Conservation (phyloP, 257 asterid species). For the Linderniella brevidens region DNA sequence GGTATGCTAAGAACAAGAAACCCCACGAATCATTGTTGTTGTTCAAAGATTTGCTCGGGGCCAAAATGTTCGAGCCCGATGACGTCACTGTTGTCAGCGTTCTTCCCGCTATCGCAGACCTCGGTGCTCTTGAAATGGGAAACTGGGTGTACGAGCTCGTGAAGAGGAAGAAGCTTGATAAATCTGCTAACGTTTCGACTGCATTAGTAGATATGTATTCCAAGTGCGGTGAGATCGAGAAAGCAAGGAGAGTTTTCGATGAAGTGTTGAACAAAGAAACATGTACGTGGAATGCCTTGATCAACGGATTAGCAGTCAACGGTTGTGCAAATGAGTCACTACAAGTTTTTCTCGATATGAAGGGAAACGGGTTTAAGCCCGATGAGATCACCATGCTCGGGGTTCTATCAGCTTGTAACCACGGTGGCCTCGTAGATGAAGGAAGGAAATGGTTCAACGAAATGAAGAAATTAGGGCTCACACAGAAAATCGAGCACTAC, state of each 20-base stretch:
- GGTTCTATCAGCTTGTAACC: slow-evolving; percentile 82
- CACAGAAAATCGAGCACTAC: slow-evolving; percentile 59
- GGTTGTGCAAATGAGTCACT: slow-evolving; percentile 71
- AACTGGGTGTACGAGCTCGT: slow-evolving; percentile 44
- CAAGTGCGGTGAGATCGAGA: slow-evolving; percentile 65
- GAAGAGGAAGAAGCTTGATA: slow-evolving; percentile 47
- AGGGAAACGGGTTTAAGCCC: slow-evolving; percentile 30
- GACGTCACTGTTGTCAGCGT: slow-evolving; percentile 63
- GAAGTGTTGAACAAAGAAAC: slow-evolving; percentile 26
- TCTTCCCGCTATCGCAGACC: slow-evolving; percentile 80
- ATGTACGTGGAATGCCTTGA: slow-evolving; percentile 82
- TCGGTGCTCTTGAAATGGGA: slow-evolving; percentile 84
- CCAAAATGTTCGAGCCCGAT: slow-evolving; percentile 33
- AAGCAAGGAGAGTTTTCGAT: slow-evolving; percentile 45
- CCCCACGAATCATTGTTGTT: slow-evolving; percentile 48
- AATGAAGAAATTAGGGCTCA: slow-evolving; percentile 36
- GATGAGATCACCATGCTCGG: slow-evolving; percentile 71
- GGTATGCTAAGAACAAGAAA: slow-evolving; percentile 53
- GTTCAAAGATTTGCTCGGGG: slow-evolving; percentile 45
- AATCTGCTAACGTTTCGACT: slow-evolving; percentile 58
- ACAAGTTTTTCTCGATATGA: slow-evolving; percentile 47
- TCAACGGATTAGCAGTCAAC: slow-evolving; percentile 77
- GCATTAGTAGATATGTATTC: slow-evolving; percentile 85
- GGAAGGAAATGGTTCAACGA: slow-evolving; percentile 61
- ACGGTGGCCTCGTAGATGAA: slow-evolving; percentile 83